Evolutionary conservation across 2,329 filamentous ascomycete genomes (phyloP).

Genomic region (Aspergillus sp.): DNA sequence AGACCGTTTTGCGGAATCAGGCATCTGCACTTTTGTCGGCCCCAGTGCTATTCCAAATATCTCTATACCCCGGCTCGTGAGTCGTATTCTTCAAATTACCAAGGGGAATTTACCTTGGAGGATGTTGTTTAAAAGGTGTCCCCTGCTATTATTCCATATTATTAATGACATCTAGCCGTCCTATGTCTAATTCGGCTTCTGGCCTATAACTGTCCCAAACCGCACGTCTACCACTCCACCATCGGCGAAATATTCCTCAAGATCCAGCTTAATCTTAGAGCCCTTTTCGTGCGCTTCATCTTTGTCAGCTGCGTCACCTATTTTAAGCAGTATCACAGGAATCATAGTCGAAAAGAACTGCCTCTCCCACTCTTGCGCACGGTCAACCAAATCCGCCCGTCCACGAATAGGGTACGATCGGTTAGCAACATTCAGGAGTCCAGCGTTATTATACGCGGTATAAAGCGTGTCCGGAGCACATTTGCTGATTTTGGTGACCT

Average conservation of each 20-base stretch:
- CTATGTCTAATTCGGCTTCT: not conserved
- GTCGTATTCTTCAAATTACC: too few species aligned
- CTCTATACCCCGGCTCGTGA: too few species aligned
- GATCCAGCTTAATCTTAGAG: not conserved
- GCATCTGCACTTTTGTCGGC: too few species aligned
- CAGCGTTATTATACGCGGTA: not conserved
- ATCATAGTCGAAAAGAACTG: not conserved
- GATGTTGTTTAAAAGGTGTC: too few species aligned
- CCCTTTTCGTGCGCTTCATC: not conserved
- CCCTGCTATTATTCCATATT: too few species aligned
- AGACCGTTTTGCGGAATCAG: too few species aligned
- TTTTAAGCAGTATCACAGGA: not conserved
- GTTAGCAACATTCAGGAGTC: not conserved
- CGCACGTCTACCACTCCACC: not conserved
- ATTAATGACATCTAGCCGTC: too few species aligned
- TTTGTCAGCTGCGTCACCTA: not conserved
- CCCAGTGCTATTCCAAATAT: too few species aligned
- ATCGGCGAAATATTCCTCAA: not conserved
- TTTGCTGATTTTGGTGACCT: not conserved
- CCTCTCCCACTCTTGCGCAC: not conserved
- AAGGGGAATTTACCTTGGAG: too few species aligned
- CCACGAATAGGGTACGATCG: not conserved
- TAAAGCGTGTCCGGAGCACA: not conserved
- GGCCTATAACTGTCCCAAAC: conserved; percentile 4
- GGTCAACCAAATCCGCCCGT: not conserved